These are phyloP conservation scores for Phytophthora pisi DNA, from an alignment of 352 stramenopile species.

Conservation along the genomic window DNA sequence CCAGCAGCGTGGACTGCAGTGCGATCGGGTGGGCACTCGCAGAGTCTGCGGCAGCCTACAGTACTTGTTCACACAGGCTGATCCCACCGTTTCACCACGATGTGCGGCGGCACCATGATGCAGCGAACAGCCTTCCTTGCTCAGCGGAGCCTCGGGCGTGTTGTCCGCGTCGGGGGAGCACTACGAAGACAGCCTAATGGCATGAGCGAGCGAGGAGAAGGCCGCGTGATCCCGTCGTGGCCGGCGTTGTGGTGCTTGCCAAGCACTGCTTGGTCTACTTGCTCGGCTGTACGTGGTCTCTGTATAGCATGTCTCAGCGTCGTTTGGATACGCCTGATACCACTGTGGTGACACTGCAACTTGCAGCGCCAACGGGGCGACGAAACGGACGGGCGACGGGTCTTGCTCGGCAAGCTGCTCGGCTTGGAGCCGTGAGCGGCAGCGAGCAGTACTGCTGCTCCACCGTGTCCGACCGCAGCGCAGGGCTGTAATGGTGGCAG, in stretches of 20 bases:
- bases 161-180: not conserved
- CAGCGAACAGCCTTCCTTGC: not conserved
- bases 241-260: not conserved
- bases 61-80: not conserved
- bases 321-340: conserved; percentile 23
- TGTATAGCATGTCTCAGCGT: conserved; percentile 32
- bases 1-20: conserved; percentile 5
- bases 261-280: not conserved
- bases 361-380: conserved; percentile 6
- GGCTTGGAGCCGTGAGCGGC: not conserved
- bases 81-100: conserved; percentile 17
- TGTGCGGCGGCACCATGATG: not conserved
- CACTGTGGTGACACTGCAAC: conserved; percentile 29
- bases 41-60: not conserved
- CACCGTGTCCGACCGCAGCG: not conserved
- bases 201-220: not conserved
- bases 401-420: not conserved
- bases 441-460: not conserved
- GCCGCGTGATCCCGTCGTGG: not conserved
- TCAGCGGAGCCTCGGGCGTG: not conserved
- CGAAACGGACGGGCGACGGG: conserved; percentile 8
- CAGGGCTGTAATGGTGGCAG: not conserved
- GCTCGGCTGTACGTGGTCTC: conserved; percentile 6
- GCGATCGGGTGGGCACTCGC: too few relatives aligned
- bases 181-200: not conserved